Conservation (phyloP, 2,329 filamentous ascomycete genomes). For the Hymenoscyphus salicellus region DNA sequence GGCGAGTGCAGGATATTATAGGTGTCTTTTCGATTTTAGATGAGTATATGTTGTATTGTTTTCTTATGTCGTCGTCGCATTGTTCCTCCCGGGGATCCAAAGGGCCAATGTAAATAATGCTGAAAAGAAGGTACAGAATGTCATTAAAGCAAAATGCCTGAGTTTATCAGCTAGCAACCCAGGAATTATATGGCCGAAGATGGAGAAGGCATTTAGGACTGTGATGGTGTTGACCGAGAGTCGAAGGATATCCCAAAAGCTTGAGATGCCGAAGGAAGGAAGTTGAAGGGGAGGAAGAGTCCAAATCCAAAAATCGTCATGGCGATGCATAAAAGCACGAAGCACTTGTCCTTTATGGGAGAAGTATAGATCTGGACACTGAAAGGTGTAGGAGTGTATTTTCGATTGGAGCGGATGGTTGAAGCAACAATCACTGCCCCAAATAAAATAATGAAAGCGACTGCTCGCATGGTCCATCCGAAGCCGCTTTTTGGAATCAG, state of each 20-base stretch:
- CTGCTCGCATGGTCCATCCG: conserved; percentile 55
- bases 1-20: too few relatives aligned
- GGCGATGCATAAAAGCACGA: conserved; percentile 37
- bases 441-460: conserved; percentile 54
- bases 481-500: conserved; percentile 53
- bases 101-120: conserved; percentile 49
- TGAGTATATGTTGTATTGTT: too few relatives aligned
- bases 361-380: conserved; percentile 36
- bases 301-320: conserved; percentile 49
- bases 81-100: conserved; percentile 52
- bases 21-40: too few relatives aligned
- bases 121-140: conserved; percentile 45
- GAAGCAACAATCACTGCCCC: conserved; percentile 51
- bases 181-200: conserved; percentile 55
- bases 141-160: conserved; percentile 53
- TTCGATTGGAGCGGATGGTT: conserved; percentile 50
- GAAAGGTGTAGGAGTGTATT: conserved; percentile 38
- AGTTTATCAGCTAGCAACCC: conserved; percentile 52
- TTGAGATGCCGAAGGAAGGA: conserved; percentile 39
- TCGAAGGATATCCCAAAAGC: conserved; percentile 45
- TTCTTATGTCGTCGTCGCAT: too few relatives aligned
- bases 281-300: conserved; percentile 54
- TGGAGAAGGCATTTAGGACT: conserved; percentile 49
- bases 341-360: conserved; percentile 40
- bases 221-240: conserved; percentile 52